These are phyloP conservation scores for Xerocomellus intermedius DNA, from an alignment of 768 basidiomycete species.

Conservation along the genomic window DNA sequence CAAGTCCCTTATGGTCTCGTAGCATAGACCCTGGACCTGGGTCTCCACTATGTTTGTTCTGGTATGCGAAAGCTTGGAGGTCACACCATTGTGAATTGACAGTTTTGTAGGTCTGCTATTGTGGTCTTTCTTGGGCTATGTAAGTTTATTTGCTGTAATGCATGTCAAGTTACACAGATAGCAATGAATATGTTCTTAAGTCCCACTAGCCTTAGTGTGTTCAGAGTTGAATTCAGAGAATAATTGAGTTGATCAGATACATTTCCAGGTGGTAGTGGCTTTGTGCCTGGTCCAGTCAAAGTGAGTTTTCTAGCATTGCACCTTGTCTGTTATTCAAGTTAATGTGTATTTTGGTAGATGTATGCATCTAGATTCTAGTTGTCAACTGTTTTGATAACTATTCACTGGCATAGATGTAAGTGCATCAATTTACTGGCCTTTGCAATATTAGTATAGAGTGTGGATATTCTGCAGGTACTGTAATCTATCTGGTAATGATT, in stretches of 20 bases:
- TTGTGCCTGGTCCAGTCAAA: not conserved
- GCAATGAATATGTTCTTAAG: not conserved
- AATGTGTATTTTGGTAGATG: not conserved
- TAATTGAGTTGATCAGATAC: not conserved
- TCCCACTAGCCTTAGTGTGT: not conserved
- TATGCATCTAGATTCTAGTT: not conserved
- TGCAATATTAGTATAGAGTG: no score
- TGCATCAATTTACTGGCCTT: no score
- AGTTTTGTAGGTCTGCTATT: not conserved
- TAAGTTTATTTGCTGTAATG: not conserved
- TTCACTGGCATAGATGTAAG: no score
- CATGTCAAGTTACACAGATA: not conserved
- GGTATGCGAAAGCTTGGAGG: not conserved
- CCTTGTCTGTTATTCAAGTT: not conserved
- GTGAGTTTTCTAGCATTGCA: not conserved
- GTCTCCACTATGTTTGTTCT: conserved; percentile 4
- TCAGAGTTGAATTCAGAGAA: not conserved
- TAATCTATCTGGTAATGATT: no score
- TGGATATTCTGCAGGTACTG: no score
- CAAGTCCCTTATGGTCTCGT: not conserved
- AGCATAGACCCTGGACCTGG: conserved; percentile 5
- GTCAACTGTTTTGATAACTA: no score
- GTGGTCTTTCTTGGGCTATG: conserved; percentile 1
- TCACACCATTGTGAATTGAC: no score
- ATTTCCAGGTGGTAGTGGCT: not conserved